Conservation (phyloP, 2,329 filamentous ascomycete genomes). For the Phoma sp. region DNA sequence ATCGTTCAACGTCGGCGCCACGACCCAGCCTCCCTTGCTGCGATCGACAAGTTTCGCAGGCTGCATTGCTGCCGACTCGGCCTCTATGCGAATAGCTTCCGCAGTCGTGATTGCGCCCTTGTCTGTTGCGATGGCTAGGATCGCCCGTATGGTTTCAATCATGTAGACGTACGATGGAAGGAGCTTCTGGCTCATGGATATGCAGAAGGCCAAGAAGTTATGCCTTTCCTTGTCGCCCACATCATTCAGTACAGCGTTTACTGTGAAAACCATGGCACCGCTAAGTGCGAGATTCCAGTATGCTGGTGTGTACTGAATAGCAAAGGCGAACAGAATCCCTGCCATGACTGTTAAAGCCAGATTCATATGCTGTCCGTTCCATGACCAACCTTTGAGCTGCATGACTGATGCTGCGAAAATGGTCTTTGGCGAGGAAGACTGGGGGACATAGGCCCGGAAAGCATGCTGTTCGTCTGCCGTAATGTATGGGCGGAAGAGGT, state of each 20-base stretch:
- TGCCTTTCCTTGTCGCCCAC: conserved; percentile 7
- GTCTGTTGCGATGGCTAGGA: conserved; percentile 16
- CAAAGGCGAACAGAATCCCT: conserved; percentile 16
- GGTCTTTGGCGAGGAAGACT: conserved; percentile 9
- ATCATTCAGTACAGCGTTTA: conserved; percentile 18
- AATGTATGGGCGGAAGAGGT: conserved; percentile 20
- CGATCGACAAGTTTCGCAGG: background rate
- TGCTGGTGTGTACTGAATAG: conserved; percentile 8
- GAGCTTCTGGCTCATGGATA: conserved; percentile 10
- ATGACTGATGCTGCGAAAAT: conserved; percentile 20
- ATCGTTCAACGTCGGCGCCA: conserved; percentile 10
- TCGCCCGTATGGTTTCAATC: conserved; percentile 16
- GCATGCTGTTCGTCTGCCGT: conserved; percentile 11
- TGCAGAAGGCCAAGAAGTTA: conserved; percentile 13
- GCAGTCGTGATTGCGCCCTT: conserved; percentile 16
- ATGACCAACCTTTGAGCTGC: conserved; percentile 14
- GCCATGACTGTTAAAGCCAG: background rate
- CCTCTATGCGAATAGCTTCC: conserved; percentile 11
- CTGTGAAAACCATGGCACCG: conserved; percentile 15
- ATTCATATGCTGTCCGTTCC: too few relatives aligned
- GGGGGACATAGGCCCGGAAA: conserved; percentile 11
- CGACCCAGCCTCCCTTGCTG: conserved; percentile 14
- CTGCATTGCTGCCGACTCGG: conserved; percentile 2
- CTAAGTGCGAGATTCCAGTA: conserved; percentile 15
- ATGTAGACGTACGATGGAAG: conserved; percentile 10